Evolutionary conservation across 1,139 yeast genomes (phyloP).

Genomic region (Lodderomyces margitis): DNA sequence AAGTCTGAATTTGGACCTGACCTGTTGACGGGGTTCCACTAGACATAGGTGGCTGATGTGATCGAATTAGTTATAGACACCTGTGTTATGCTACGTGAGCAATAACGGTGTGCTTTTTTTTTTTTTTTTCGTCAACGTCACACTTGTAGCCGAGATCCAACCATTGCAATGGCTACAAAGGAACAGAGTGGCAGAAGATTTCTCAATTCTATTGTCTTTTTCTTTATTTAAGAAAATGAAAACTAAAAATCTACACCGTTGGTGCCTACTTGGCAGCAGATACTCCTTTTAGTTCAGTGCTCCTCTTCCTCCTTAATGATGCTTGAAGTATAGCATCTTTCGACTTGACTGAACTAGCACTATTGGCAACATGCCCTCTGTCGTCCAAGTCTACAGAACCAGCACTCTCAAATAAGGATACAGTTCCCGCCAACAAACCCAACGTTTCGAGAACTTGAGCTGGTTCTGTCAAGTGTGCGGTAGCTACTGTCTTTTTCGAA

Average conservation of each 20-base stretch:
- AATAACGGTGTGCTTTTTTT: not conserved
- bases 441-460: constrained; percentile 80
- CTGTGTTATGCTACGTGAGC: not conserved
- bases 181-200: too few species aligned
- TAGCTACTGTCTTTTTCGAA: constrained; percentile 82
- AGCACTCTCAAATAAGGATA: constrained; percentile 70
- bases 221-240: too few species aligned
- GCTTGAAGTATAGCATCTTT: constrained; percentile 36
- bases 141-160: too few species aligned
- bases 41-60: not conserved
- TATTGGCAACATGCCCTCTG: constrained; percentile 60
- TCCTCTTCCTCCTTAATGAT: constrained; percentile 13
- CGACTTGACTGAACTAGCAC: constrained; percentile 45
- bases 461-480: constrained; percentile 85
- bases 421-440: constrained; percentile 75
- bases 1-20: constrained; percentile 17
- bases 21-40: constrained; percentile 7
- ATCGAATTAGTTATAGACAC: not conserved
- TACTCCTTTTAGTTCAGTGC: constrained; percentile 16
- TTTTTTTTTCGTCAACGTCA: not conserved
- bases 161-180: too few species aligned
- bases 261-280: constrained; percentile 1
- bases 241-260: not conserved
- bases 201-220: not conserved
- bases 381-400: constrained; percentile 74